Conservation (phyloP, 2,329 filamentous ascomycete genomes). For the Pestalotiopsis sp. region DNA sequence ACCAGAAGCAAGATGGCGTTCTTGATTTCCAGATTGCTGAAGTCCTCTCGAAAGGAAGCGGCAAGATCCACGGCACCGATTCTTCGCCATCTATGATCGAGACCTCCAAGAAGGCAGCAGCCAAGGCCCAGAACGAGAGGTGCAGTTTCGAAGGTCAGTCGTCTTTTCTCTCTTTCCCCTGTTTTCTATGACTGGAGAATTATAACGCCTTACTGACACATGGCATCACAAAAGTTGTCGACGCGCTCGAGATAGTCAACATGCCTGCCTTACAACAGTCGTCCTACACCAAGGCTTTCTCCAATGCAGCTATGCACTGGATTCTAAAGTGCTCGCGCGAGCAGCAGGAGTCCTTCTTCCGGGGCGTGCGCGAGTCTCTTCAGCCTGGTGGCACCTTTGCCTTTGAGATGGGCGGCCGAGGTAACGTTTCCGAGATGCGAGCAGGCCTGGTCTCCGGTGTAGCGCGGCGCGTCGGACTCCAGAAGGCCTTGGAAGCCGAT, state of each 20-base stretch:
- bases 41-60: slow-evolving; percentile 44
- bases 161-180: background rate
- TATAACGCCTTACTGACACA: background rate
- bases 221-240: slow-evolving; percentile 38
- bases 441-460: slow-evolving; percentile 58
- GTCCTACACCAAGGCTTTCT: slow-evolving; percentile 60
- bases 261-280: slow-evolving; percentile 36
- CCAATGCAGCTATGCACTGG: slow-evolving; percentile 70
- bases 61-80: slow-evolving; percentile 59
- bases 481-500: slow-evolving; percentile 48
- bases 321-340: slow-evolving; percentile 49
- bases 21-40: slow-evolving; percentile 56
- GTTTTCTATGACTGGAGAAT: background rate
- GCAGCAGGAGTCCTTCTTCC: slow-evolving; percentile 54
- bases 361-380: slow-evolving; percentile 51
- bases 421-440: slow-evolving; percentile 67
- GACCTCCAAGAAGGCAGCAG: slow-evolving; percentile 45
- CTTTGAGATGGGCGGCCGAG: slow-evolving; percentile 73
- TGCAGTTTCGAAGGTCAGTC: slow-evolving; percentile 46
- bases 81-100: slow-evolving; percentile 61
- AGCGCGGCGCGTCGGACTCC: slow-evolving; percentile 50
- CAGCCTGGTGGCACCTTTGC: slow-evolving; percentile 58
- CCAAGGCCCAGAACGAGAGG: slow-evolving; percentile 31
- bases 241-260: slow-evolving; percentile 43
- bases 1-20: slow-evolving; percentile 50